These are phyloP conservation scores for Streptanthus diversifolius DNA, from an alignment of 345 rosid genomes.

Conservation along the genomic window DNA sequence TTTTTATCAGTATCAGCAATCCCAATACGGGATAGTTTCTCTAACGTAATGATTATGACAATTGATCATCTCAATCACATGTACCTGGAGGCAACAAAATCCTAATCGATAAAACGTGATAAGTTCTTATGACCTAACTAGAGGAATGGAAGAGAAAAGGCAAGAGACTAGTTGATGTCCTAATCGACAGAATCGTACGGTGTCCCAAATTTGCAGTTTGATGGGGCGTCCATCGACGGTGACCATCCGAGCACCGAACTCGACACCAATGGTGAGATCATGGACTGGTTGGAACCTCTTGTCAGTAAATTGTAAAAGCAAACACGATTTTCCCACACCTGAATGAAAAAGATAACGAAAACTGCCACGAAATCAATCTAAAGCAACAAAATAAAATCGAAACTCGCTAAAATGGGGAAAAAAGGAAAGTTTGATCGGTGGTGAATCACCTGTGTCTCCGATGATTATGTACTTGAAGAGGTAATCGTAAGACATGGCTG, in stretches of 20 bases:
- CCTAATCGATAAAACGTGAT: neutral
- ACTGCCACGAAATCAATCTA: conserved; percentile 3
- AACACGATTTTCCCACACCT: conserved; percentile 72
- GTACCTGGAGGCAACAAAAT: neutral
- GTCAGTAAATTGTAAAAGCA: conserved; percentile 66
- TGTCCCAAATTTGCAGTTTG: conserved; percentile 75
- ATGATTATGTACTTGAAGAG: conserved; percentile 79
- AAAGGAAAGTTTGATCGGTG: neutral
- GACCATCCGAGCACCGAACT: conserved; percentile 71
- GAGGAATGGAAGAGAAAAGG: neutral
- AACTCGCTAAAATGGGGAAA: neutral
- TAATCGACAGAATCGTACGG: conserved; percentile 36
- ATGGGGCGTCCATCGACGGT: conserved; percentile 56
- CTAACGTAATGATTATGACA: neutral
- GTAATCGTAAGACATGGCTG: conserved; percentile 64
- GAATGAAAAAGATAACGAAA: neutral
- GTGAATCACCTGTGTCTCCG: conserved; percentile 58
- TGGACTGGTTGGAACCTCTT: conserved; percentile 75
- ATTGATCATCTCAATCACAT: neutral
- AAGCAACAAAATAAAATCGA: neutral
- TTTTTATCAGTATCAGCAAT: neutral
- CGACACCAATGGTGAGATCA: conserved; percentile 72
- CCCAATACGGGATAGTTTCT: neutral
- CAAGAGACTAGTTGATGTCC: no score
- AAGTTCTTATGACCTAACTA: neutral